phyloP scores from a whole-genome alignment of 1,284 basidiomycete genomes.

The Mycosarcoma mackinlayi region DNA sequence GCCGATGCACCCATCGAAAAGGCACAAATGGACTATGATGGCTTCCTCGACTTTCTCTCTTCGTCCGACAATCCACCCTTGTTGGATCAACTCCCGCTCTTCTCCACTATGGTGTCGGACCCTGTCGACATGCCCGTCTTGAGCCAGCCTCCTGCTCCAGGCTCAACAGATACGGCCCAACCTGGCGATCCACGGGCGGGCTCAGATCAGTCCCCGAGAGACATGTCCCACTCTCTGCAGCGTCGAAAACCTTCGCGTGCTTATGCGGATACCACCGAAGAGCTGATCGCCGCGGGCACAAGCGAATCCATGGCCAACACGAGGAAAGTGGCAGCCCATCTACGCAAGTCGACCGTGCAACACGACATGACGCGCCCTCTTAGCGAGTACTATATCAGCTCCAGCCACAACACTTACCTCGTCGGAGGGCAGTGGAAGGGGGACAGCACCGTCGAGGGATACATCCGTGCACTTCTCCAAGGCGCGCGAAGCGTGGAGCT shows the following conservation, averaged over 20 bases:
- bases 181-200: not conserved
- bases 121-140: slow-evolving; percentile 19
- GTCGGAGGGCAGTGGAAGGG: slow-evolving; percentile 94
- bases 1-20: slow-evolving; percentile 8
- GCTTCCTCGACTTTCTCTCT: slow-evolving; percentile 60
- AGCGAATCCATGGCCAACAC: slow-evolving; percentile 36
- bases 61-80: slow-evolving; percentile 61
- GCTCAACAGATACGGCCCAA: slow-evolving; percentile 1
- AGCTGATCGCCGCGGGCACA: slow-evolving; percentile 41
- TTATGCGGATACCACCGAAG: slow-evolving; percentile 39
- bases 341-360: slow-evolving; percentile 48
- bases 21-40: slow-evolving; percentile 47
- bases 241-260: slow-evolving; percentile 38
- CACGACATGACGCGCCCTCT: slow-evolving; percentile 79
- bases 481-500: slow-evolving; percentile 87
- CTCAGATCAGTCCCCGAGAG: not conserved
- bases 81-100: slow-evolving; percentile 43
- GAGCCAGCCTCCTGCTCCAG: slow-evolving; percentile 2
- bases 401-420: slow-evolving; percentile 97
- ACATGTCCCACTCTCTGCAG: slow-evolving; percentile 2
- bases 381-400: slow-evolving; percentile 89
- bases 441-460: slow-evolving; percentile 92
- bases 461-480: slow-evolving; percentile 89
- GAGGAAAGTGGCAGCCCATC: slow-evolving; percentile 33
- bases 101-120: slow-evolving; percentile 42